phyloP scores from a whole-genome alignment of 179 eudicot species.

The Actinidia polygama region DNA sequence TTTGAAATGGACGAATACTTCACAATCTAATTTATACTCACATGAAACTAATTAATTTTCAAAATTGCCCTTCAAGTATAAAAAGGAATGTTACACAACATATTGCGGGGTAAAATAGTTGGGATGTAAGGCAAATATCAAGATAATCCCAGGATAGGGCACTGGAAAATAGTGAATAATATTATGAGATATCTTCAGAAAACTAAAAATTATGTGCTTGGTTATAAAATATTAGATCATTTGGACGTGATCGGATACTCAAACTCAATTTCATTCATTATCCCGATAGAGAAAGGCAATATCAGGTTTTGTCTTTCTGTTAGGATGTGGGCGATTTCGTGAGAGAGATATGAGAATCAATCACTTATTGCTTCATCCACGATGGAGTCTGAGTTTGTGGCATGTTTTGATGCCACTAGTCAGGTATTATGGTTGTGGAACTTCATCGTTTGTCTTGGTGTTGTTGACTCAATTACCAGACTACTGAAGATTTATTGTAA shows the following conservation, averaged over 20 bases:
- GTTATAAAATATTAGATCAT: not conserved
- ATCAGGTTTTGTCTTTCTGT: not conserved
- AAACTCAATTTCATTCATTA: not conserved
- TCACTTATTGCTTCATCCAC: not conserved
- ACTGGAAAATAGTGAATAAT: not conserved
- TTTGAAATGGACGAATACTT: too few species aligned
- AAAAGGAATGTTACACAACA: too few species aligned
- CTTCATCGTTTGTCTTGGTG: not conserved
- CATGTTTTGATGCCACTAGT: not conserved
- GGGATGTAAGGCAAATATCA: not conserved
- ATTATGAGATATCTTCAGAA: not conserved
- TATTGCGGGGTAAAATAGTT: not conserved
- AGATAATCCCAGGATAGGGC: not conserved
- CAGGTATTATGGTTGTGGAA: not conserved
- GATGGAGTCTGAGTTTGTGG: not conserved
- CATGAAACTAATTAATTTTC: too few species aligned
- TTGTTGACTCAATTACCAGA: not conserved
- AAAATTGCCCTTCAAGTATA: too few species aligned
- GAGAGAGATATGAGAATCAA: not conserved
- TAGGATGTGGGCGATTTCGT: not conserved
- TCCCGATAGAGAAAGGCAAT: not conserved
- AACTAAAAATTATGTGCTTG: not conserved
- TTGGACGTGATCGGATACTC: not conserved
- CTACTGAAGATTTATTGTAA: not conserved
- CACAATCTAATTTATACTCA: too few species aligned